Percentiles rank a stretch among this genome's conserved stretches.
Conservation (phyloP, 352 stramenopile genomes). For the Thalassiosira ordinaria region DNA sequence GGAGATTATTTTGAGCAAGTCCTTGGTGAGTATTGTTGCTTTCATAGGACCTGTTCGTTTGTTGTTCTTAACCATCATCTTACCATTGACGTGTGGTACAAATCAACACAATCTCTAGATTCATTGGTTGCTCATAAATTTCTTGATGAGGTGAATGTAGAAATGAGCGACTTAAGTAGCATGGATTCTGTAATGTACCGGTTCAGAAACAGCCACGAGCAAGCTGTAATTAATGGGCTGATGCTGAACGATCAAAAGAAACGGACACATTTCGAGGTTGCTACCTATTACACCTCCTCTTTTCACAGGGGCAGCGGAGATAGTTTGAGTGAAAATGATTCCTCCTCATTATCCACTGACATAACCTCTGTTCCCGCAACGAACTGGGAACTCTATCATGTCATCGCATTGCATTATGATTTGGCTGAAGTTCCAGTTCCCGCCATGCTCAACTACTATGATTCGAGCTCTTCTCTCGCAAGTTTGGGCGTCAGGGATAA, state of each 20-base stretch:
- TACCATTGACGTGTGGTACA: no score
- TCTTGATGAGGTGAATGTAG: constrained; percentile 41
- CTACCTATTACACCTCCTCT: constrained; percentile 30
- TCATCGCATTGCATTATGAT: constrained; percentile 42
- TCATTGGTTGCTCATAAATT: constrained; percentile 40
- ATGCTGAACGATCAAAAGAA: constrained; percentile 51
- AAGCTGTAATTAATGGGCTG: constrained; percentile 38
- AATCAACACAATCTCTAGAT: no score
- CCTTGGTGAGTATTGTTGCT: no score
- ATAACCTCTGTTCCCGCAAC: constrained; percentile 11
- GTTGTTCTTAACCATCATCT: no score
- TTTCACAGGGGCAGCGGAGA: background rate
- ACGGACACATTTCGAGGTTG: constrained; percentile 43
- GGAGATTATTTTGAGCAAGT: constrained; percentile 42
- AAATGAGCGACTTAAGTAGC: constrained; percentile 44
- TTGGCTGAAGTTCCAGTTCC: constrained; percentile 33
- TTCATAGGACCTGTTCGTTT: no score
- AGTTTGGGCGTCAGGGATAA: constrained; percentile 40
- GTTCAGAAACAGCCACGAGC: constrained; percentile 36
- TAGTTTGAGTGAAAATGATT: constrained; percentile 30
- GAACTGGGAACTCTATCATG: constrained; percentile 41
- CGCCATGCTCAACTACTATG: constrained; percentile 48
- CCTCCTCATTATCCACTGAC: constrained; percentile 18
- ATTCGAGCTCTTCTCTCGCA: constrained; percentile 35
- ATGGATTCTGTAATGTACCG: constrained; percentile 49